Base-by-base conservation (phyloP, 768 basidiomycete genomes). In the Phylloporus sp. region DNA sequence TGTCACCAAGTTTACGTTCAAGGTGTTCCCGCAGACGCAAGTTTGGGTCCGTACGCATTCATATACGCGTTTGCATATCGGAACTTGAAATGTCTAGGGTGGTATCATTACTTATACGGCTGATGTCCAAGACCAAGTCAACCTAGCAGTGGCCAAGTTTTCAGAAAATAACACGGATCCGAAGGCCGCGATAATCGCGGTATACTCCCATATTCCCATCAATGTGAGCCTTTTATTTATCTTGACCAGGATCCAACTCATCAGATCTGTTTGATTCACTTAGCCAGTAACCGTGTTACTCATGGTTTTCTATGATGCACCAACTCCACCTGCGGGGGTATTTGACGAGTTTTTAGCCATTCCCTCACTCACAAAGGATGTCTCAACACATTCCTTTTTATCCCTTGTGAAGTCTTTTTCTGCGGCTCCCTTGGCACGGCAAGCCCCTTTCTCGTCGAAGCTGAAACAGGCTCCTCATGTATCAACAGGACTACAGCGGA, bases 271-370 rank as follows among this genome's bases (percentile, higher is more conserved):
- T n/a, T n/a, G n/a, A n/a, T n/a, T n/a, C n/a, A n/a, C n/a, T n/a
- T n/a, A n/a, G n/a, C n/a, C n/a, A n/a, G n/a, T n/a, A n/a, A n/a
- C n/a, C n/a, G n/a, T n/a, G n/a, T n/a, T n/a, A n/a, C n/a, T n/a
- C n/a, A n/a, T n/a, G n/a, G n/a, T 82, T 15, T 83, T 84, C 61
- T 82, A 82, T 49, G 76, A 83, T 51, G 76, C 54, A 1, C 79
- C 40, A 9, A 38, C n/a, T n/a, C 53, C 39, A 13, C 58, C 51
- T 9, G 5, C 42, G 21, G 55, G 55, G 6, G 26, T 51, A 13
- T 51, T 57, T 47, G 59, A 59, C 11, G 49, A 54, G 14, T 52
- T 79, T 35, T 26, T 59, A 6, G 49, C 37, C 5, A 55, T 59
- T 31, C 33, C 49, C 9, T 42, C 44, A 26, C 18, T 51, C 22